Evolutionary conservation across 805 yeast genomes (phyloP), one percentile per base, ranked within the genome.

Genomic region (Yarrowia osloensis): DNA sequence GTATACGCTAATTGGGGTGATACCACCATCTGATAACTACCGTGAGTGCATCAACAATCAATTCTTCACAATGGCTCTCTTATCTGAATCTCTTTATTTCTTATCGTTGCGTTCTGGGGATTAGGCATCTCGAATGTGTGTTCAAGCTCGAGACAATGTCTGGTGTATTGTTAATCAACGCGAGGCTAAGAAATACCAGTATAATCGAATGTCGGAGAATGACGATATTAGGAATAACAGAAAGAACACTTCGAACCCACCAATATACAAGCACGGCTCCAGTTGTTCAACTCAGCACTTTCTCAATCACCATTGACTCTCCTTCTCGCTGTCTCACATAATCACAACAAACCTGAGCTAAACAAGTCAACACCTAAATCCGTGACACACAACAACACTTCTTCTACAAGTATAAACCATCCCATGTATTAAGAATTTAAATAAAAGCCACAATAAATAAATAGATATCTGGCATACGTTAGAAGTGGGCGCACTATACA

Each of bases 391-490:
- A 46, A 26, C 6, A 1, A 46, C 26, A 42, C 49, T 3, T 11
- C n/a, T 19, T 8, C 11, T 44, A 24, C 15, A 7, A 28, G 1
- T 7, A 49, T 49, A 50, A 50, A 50, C 40, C 57, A 50, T 50
- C 57, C 57, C 57, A 50, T 50, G 28, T 50, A 50, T 33, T 50
- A 50, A 49, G 57, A 50, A 50, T 5, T 50, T 50, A 50, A 50
- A 50, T 50, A 50, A 33, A 46, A 31, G 57, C 57, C 57, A 31
- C 39, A 19, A 22, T 50, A 26, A 55, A 55, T 55, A 55, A 55
- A 55, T 37, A 46, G 13, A 24, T 44, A 52, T 31, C 40, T 33
- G 57, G 57, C 57, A 33, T 22, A 29, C 28, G 57, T 50, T 50
- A 50, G 40, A 50, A 21, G 55, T 49, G 40, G 22, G 40, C 57